Percentiles rank a stretch among this genome's conserved stretches.
phyloP scores from a whole-genome alignment of 2,329 filamentous ascomycete species.

The Colletotrichum horii region DNA sequence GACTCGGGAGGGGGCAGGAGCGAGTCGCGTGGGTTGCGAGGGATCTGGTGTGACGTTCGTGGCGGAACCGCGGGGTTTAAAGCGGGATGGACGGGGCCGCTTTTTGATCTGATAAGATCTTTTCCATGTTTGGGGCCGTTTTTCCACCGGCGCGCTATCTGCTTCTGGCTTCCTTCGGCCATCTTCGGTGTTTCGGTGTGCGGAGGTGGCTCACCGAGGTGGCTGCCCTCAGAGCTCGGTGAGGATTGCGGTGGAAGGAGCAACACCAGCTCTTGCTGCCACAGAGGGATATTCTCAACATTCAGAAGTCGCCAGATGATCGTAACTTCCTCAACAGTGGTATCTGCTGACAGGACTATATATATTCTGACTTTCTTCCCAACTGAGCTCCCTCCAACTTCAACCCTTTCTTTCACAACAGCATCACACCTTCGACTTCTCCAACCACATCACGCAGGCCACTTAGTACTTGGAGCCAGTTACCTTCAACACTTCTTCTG shows the following conservation, averaged over 20 bases:
- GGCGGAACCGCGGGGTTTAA: slow-evolving; percentile 13
- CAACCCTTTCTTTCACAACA: not conserved
- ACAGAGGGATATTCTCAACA: accelerated
- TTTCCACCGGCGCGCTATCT: not conserved
- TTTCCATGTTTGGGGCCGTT: not conserved
- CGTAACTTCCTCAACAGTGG: accelerated
- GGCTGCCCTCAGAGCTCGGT: not conserved
- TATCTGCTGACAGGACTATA: not conserved
- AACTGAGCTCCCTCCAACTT: not conserved
- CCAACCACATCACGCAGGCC: not conserved
- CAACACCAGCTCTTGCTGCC: not conserved
- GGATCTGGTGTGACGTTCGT: not conserved
- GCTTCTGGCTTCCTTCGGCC: not conserved
- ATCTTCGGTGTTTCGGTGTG: not conserved
- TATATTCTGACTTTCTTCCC: not conserved
- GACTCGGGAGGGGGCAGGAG: not conserved
- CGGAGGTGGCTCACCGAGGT: not conserved
- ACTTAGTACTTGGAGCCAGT: too few species aligned
- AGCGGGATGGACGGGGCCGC: not conserved
- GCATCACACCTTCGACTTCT: not conserved
- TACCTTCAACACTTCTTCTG: too few species aligned
- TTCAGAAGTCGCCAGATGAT: accelerated
- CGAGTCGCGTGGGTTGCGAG: not conserved
- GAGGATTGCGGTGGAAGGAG: not conserved
- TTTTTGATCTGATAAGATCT: slow-evolving; percentile 16